A percentile compares a stretch with the other conserved stretches of the same genome.
These are phyloP conservation scores for Claviceps spartinae DNA, from an alignment of 2,329 filamentous ascomycete species.

Conservation along the genomic window DNA sequence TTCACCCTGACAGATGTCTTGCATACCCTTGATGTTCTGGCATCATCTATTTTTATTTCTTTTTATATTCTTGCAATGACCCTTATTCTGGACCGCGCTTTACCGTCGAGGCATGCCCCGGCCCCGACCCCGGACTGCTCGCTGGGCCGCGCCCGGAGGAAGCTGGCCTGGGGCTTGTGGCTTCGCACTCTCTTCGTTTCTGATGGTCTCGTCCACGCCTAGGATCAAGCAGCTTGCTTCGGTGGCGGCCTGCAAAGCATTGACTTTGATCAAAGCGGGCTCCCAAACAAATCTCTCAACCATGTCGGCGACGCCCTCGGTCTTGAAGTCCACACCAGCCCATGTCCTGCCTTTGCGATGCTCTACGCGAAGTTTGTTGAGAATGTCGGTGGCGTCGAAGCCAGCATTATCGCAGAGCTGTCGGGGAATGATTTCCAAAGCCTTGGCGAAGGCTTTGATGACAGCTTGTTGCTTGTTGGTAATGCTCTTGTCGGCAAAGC, in stretches of 20 bases:
- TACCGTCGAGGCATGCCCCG: constrained; percentile 82
- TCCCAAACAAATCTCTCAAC: constrained; percentile 97
- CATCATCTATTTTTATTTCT: background rate
- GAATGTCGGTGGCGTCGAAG: constrained; percentile 94
- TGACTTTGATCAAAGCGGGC: constrained; percentile 88
- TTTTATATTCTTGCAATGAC: constrained; percentile 3
- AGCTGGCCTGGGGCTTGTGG: constrained; percentile 70
- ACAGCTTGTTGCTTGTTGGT: constrained; percentile 92
- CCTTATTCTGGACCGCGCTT: background rate
- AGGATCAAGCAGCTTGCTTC: constrained; percentile 93
- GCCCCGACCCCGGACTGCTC: constrained; percentile 70
- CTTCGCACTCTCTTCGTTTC: constrained; percentile 83
- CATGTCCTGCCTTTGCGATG: constrained; percentile 86
- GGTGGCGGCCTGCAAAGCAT: constrained; percentile 89
- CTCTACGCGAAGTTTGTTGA: constrained; percentile 91
- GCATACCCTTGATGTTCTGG: background rate
- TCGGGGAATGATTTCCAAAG: constrained; percentile 87
- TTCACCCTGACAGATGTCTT: background rate
- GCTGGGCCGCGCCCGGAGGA: constrained; percentile 73
- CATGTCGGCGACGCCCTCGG: constrained; percentile 89
- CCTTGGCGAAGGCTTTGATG: constrained; percentile 96
- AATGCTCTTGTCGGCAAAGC: constrained; percentile 83
- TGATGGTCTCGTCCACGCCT: constrained; percentile 95
- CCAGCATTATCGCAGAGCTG: constrained; percentile 98
- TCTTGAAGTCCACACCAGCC: constrained; percentile 90